Conservation (phyloP, 805 yeast species). For the Wickerhamomyces bisporus region DNA sequence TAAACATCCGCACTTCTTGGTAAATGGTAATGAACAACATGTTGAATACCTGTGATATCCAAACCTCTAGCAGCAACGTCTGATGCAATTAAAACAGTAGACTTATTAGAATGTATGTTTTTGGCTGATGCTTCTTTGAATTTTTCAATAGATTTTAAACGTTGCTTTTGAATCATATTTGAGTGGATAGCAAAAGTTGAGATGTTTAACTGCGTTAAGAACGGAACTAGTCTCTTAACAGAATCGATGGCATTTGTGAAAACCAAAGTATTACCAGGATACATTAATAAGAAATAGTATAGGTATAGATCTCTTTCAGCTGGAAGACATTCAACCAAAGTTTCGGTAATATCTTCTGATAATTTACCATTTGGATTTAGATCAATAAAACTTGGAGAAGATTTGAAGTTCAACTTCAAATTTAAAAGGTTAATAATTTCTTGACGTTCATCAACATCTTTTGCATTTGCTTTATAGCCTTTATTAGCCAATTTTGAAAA, state of each 20-base stretch:
- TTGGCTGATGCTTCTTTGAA: conserved; percentile 50
- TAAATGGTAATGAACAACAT: conserved; percentile 92
- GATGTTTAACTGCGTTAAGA: conserved; percentile 62
- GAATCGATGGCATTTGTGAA: conserved; percentile 96
- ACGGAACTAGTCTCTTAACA: conserved; percentile 78
- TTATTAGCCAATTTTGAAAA: conserved; percentile 65
- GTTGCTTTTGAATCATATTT: conserved; percentile 90
- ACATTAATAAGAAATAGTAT: conserved; percentile 80
- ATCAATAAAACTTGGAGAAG: conserved; percentile 70
- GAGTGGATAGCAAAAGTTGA: conserved; percentile 81
- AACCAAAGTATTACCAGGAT: conserved; percentile 84
- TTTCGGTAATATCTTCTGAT: conserved; percentile 71
- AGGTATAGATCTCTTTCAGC: conserved; percentile 84
- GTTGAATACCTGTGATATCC: conserved; percentile 86
- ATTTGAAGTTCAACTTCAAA: conserved; percentile 65
- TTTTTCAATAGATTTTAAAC: conserved; percentile 79
- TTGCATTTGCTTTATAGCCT: conserved; percentile 25
- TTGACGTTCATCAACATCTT: conserved; percentile 33
- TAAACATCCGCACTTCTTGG: conserved; percentile 94
- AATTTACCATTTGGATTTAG: conserved; percentile 82
- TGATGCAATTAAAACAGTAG: conserved; percentile 79
- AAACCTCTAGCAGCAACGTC: conserved; percentile 99
- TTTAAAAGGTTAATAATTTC: conserved; percentile 64
- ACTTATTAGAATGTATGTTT: conserved; percentile 36
- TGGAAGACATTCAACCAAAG: conserved; percentile 86